Base-by-base conservation (phyloP, 2,329 filamentous ascomycete species). In the Clarireedia homoeocarpa region DNA sequence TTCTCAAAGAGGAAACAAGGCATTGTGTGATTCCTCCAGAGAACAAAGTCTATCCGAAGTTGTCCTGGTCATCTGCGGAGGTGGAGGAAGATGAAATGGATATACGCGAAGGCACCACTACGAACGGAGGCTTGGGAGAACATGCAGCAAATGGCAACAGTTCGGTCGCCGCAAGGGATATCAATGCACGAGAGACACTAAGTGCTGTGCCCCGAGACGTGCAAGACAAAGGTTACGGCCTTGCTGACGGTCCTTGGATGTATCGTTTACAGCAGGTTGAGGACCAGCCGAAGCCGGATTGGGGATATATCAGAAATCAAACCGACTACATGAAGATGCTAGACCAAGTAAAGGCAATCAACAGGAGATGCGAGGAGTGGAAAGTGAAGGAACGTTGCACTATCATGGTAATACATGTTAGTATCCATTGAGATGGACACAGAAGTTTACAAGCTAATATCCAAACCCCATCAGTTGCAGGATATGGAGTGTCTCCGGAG, bases 171-270 rank as follows among this genome's bases (percentile, higher is more conserved):
- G 9, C 23, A 3, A 7, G 7, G 5, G 23, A 38, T 27, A 7
- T 39, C 0, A n/a, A 17, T 10, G n/a, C 15, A 12, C 36, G 17
- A 9, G 26, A 3, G 6, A 2, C 2, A 23, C 23, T 23, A 51
- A 17, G 12, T 26, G n/a, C 17, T 20, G 15, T 6, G 10, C 7
- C 2, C n/a, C 47, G 48, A 30, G 23, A 46, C 1, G 34, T 26
- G 2, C 6, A 38, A 9, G 55, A 51, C 4, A 54, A 49, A 20
- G 64, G 65, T 6, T 66, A 64, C 26, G 64, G 58, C 12, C 51
- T 67, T 2, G 48, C 56, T 3, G 58, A 66, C 51, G 65, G 65
- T 6, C 59, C 65, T 24, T 67, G 65, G 65, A 40, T 62, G 20
- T 66, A 62, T 42, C 58, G 57, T 44, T 38, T 65, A 2, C n/a